Evolutionary conservation across 108 stramenopile genomes (phyloP).

Genomic region (Skeletonema costatum): DNA sequence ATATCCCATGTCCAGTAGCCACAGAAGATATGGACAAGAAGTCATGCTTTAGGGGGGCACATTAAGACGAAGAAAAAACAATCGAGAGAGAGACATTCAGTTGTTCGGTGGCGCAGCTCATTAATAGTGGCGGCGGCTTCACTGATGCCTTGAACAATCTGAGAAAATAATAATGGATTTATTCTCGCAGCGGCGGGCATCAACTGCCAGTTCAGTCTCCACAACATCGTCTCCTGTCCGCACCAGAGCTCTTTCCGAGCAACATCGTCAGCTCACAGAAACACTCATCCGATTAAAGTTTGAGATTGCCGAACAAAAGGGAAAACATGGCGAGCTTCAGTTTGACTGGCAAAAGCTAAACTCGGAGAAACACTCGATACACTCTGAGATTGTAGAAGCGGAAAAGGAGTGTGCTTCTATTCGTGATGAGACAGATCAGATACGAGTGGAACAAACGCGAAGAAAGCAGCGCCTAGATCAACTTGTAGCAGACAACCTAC

Average conservation of each 20-base stretch:
- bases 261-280: constrained; percentile 21
- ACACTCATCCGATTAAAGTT: constrained; percentile 16
- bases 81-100: too few species aligned
- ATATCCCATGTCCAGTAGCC: too few species aligned
- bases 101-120: neutral
- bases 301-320: constrained; percentile 19
- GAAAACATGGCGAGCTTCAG: constrained; percentile 11
- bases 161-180: neutral
- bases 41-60: too few species aligned
- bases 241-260: constrained; percentile 1
- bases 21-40: too few species aligned
- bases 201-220: neutral
- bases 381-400: neutral
- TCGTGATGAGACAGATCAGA: constrained; percentile 10
- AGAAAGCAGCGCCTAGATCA: constrained; percentile 2
- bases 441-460: neutral
- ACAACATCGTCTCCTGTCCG: constrained; percentile 1
- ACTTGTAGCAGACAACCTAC: neutral
- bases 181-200: neutral
- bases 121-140: neutral
- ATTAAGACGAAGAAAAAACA: too few species aligned
- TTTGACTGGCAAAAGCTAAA: constrained; percentile 15
- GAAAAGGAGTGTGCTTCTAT: constrained; percentile 15
- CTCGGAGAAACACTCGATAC: constrained; percentile 8
- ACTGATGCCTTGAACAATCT: neutral